These are phyloP conservation scores for Phanerochaete carnosa DNA, from an alignment of 768 basidiomycete species.

Conservation along the genomic window DNA sequence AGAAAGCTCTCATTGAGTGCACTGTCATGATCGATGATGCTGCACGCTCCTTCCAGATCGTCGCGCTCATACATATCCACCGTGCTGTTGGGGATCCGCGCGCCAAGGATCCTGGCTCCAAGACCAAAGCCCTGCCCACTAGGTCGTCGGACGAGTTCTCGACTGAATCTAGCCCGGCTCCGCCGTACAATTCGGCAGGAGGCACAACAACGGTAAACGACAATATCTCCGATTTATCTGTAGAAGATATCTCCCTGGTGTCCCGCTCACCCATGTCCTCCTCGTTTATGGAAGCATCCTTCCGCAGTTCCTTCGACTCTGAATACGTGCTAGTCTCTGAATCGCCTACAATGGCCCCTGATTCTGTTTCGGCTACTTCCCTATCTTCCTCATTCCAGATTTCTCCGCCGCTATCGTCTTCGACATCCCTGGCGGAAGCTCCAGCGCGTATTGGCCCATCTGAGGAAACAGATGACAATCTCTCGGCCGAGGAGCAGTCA, in stretches of 20 bases:
- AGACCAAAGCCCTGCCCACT: neutral
- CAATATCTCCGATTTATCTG: neutral
- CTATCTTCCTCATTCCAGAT: too few species aligned
- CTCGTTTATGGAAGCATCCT: neutral
- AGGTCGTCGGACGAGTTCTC: too few species aligned
- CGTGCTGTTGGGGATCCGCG: slow-evolving; percentile 29
- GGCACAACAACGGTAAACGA: neutral
- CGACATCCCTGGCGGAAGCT: neutral
- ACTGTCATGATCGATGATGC: slow-evolving; percentile 39
- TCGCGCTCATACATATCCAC: slow-evolving; percentile 46
- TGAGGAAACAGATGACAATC: neutral
- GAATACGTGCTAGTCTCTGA: neutral
- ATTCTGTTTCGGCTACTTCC: too few species aligned
- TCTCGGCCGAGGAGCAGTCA: neutral
- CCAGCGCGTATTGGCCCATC: too few species aligned
- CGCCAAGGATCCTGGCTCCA: neutral
- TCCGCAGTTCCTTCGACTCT: neutral
- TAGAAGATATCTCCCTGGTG: neutral
- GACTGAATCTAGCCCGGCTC: neutral
- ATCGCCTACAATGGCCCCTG: neutral
- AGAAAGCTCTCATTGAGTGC: slow-evolving; percentile 34
- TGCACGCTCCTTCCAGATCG: slow-evolving; percentile 46
- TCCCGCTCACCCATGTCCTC: neutral
- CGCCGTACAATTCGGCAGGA: neutral
- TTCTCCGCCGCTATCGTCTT: neutral